Evolutionary conservation across 2,329 filamentous ascomycete species (phyloP).

Genomic region (Incumbomyces lentus): DNA sequence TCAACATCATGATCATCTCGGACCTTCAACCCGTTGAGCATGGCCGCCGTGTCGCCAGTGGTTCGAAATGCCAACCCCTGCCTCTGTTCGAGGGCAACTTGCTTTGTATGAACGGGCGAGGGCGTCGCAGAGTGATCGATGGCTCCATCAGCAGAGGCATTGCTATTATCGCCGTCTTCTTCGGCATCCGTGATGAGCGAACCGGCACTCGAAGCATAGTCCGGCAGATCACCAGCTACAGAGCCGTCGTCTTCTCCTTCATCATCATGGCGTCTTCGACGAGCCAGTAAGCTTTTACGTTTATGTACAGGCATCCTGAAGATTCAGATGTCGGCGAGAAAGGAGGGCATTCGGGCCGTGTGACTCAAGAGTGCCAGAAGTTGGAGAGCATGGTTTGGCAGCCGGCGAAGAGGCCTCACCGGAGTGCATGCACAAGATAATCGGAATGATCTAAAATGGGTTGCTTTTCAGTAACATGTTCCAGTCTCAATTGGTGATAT

Average conservation of each 20-base stretch:
- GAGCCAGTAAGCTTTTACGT: conserved; percentile 35
- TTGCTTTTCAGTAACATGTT: conserved; percentile 1
- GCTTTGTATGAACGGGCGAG: neutral
- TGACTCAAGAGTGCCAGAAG: neutral
- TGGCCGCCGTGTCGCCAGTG: conserved; percentile 46
- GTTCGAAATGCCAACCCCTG: conserved; percentile 3
- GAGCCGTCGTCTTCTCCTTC: conserved; percentile 41
- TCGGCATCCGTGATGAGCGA: conserved; percentile 48
- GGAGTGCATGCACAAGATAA: neutral
- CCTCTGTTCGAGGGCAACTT: neutral
- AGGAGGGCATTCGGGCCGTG: neutral
- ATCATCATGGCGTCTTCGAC: conserved; percentile 37
- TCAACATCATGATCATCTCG: conserved; percentile 32
- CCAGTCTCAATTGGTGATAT: neutral
- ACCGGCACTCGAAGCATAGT: conserved; percentile 54
- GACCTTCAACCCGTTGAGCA: conserved; percentile 49
- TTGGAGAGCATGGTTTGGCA: conserved; percentile 4
- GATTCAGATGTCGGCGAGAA: neutral
- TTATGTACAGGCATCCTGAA: conserved; percentile 31
- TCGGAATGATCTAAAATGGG: neutral
- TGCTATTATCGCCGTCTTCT: conserved; percentile 48
- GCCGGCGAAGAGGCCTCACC: conserved; percentile 7
- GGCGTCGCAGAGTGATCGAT: conserved; percentile 14
- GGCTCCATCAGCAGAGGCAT: conserved; percentile 32
- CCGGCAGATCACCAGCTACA: conserved; percentile 42